phyloP scores from a whole-genome alignment of 257 asterid species.

The Verbena officinalis region DNA sequence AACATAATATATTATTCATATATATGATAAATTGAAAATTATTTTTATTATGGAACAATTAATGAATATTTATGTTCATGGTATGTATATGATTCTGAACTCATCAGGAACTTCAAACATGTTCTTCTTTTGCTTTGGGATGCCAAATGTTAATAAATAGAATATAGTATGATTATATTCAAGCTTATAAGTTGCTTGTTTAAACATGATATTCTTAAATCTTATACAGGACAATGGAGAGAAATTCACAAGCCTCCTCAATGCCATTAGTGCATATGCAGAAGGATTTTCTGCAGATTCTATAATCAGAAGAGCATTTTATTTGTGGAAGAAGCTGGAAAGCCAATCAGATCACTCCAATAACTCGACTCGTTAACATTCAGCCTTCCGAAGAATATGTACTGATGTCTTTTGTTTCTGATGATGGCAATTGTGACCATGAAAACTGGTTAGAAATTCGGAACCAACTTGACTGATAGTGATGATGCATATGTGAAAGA shows the following conservation, averaged over 20 bases:
- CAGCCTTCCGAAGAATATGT: background rate
- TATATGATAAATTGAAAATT: no score
- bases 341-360: slow-evolving; percentile 38
- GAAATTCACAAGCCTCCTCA: slow-evolving; percentile 84
- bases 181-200: background rate
- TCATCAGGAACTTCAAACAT: no score
- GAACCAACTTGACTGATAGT: slow-evolving; percentile 36
- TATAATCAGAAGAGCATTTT: slow-evolving; percentile 67
- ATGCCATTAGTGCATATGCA: slow-evolving; percentile 89
- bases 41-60: no score
- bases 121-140: no score
- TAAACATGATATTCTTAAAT: slow-evolving; percentile 3
- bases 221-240: slow-evolving; percentile 77
- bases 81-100: no score
- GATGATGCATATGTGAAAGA: slow-evolving; percentile 36
- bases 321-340: slow-evolving; percentile 90
- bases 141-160: no score
- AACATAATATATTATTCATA: no score
- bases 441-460: slow-evolving; percentile 33
- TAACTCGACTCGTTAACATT: slow-evolving; percentile 1
- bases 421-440: background rate
- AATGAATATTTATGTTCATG: no score
- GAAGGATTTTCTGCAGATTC: slow-evolving; percentile 94
- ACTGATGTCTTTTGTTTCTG: slow-evolving; percentile 35
- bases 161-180: background rate